Evolutionary conservation across 2,329 filamentous ascomycete genomes (phyloP), one percentile per base, ranked within the genome.

Genomic region (Daldinia sp.): DNA sequence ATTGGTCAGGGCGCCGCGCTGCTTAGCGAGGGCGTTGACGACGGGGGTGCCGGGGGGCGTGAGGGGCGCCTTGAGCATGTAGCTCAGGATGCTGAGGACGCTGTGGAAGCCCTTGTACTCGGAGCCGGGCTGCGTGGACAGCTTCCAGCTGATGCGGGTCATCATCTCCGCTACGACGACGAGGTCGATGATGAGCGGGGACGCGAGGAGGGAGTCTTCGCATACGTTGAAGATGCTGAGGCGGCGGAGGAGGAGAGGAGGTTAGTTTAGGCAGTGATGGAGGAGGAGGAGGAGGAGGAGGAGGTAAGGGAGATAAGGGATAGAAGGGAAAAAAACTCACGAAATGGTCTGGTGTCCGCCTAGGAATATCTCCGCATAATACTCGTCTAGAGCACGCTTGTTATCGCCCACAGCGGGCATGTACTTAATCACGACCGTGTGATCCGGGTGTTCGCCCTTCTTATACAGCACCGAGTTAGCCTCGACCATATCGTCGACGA

Each of bases 361-460:
- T 83, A 98, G 88, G 88, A 99, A 99, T 83, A 99, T 98, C 87
- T 99, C 95, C 63, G 94, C 96, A 76, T 98, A 98, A 88, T 99
- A 99, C 87, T 99, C 96, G 78, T 99, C 96, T 61, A 99, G 88
- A 61, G 96, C 96, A 79, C 96, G 94, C 90, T 99, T 99, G 88
- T 98, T 97, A 84, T 99, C 96, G 70, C 96, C 96, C 55, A 99
- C 96, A 71, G 94, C 93, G 39, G 96, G 96, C 94, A 99, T 97
- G 87, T 99, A 99, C 89, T 99, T 99, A 90, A 99, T 99, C 75
- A 99, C 96, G 67, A 99, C 96, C 67, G 93, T 97, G 86, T 99
- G 96, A 80, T 99, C 94, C 1, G 96, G 96, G 82, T 98, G 94
- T 85, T 99, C 96, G 75, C 91, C 94, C 77, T 93, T 86, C 82